phyloP scores from a whole-genome alignment of 2,329 filamentous ascomycete species.

The Neurospora sp. region DNA sequence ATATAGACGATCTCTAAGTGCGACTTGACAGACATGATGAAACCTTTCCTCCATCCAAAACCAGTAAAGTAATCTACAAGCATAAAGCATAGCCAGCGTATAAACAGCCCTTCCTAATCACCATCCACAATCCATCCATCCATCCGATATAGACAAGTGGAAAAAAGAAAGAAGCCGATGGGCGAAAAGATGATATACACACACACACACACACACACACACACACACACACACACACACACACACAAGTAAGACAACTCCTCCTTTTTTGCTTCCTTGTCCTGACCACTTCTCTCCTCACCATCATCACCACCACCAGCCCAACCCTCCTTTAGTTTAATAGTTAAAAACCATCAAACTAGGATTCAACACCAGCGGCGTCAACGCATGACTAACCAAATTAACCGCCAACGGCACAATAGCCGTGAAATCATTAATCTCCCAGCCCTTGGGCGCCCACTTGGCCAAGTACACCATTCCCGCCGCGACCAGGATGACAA shows the following conservation, averaged over 20 bases:
- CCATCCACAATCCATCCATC: not conserved
- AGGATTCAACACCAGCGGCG: conserved; percentile 5
- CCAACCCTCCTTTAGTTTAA: not conserved
- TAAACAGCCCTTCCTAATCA: not conserved
- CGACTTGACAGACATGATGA: not conserved
- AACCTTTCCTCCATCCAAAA: not conserved
- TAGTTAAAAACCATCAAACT: conserved; percentile 9
- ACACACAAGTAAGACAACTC: not conserved
- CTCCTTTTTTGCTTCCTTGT: not conserved
- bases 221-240: not conserved
- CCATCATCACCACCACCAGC: not conserved
- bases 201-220: not conserved
- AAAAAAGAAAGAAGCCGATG: not conserved
- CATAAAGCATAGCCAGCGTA: not conserved
- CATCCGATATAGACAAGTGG: not conserved
- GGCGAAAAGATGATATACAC: not conserved
- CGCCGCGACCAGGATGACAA: conserved; percentile 31
- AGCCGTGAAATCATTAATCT: conserved; percentile 45
- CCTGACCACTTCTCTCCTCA: too few species aligned
- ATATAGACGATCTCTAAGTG: not conserved
- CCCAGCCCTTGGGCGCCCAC: conserved; percentile 40
- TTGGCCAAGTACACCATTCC: conserved; percentile 38
- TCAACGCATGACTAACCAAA: conserved; percentile 42
- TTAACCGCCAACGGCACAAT: conserved; percentile 45
- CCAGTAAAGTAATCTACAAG: not conserved